Evolutionary conservation across 2,329 filamentous ascomycete species (phyloP), one percentile per base, ranked within the genome.

Genomic region (Colletotrichum orbiculare): DNA sequence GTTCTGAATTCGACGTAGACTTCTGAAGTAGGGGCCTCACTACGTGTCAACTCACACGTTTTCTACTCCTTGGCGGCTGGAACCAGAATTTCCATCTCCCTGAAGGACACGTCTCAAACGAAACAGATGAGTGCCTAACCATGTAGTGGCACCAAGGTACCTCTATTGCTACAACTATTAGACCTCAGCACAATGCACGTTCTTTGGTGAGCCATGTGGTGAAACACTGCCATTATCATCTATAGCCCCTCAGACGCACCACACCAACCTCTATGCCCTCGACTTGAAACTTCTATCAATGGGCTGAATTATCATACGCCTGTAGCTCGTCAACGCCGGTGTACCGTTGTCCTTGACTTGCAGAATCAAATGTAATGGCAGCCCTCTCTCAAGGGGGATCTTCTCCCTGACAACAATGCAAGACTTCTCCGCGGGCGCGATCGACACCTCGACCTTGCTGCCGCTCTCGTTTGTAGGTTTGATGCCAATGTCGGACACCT

Each of bases 321-420:
- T 77, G 72, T 85, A 85, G 53, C 75, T 81, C 39, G 79, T 83
- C 69, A 86, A 70, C 8, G 73, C 71, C 17, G 80, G 80, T 4
- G 71, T 73, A 1, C 82, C 83, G 17, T 74, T 70, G 59, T 83
- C 79, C 8, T 73, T 80, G 5, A 85, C 82, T 67, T 84, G 80
- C 1, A 86, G 73, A 34, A 86, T 80, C 43, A 85, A 66, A 71
- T 85, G 83, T 67, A 84, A 73, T 47, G 78, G 66, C 70, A 83
- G 77, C 3, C 83, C 82, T 56, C 74, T 73, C 4, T 69, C 72
- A 37, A 69, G 42, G 15, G 58, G 54, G 9, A 56, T 56, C 35
- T 63, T 65, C 12, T 65, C 53, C 12, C 58, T 39, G 17, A 59
- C 52, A 15, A 60, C 57, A n/a, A 47, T 41, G 9, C 75, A 79